Evolutionary conservation across 2,329 filamentous ascomycete species (phyloP).

Genomic region (Madurella mycetomatis): DNA sequence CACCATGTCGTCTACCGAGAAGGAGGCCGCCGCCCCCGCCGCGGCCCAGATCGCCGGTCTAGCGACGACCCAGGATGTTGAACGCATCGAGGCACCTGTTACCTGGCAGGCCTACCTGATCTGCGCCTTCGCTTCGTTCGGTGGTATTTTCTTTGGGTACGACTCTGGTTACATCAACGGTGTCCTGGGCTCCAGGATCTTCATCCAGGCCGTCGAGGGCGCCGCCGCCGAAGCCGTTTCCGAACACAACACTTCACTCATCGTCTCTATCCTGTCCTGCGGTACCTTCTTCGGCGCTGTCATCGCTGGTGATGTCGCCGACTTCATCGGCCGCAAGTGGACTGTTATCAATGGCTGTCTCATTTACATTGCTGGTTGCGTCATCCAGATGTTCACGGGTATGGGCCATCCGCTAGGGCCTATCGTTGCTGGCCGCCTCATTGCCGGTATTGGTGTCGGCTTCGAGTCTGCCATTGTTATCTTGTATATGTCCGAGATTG

Average conservation of each 20-base stretch:
- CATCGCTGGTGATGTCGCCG: conserved; percentile 71
- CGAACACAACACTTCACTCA: conserved; percentile 48
- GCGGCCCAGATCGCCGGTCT: conserved; percentile 27
- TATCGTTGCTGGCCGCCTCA: conserved; percentile 67
- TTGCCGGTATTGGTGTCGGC: conserved; percentile 74
- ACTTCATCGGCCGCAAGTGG: conserved; percentile 67
- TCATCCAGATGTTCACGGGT: conserved; percentile 59
- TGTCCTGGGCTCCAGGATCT: conserved; percentile 50
- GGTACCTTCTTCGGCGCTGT: conserved; percentile 76
- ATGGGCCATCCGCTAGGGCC: conserved; percentile 48
- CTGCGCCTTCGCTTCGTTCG: conserved; percentile 67
- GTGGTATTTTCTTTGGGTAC: conserved; percentile 74
- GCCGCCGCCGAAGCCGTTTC: conserved; percentile 32
- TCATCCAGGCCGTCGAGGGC: conserved; percentile 50
- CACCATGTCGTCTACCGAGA: conserved; percentile 23
- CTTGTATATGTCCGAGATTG: conserved; percentile 83
- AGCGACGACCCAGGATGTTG: conserved; percentile 47
- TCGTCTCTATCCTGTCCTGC: conserved; percentile 72
- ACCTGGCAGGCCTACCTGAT: conserved; percentile 65
- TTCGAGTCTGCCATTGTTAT: conserved; percentile 78
- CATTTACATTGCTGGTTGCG: conserved; percentile 65
- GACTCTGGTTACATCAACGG: conserved; percentile 73
- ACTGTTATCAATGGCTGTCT: conserved; percentile 67
- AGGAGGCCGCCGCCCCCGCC: conserved; percentile 15
- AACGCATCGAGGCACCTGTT: conserved; percentile 62